A percentile compares a stretch with the other conserved stretches of the same genome.
Conservation (phyloP, 2,329 filamentous ascomycete species). For the Knufia fluminis region DNA sequence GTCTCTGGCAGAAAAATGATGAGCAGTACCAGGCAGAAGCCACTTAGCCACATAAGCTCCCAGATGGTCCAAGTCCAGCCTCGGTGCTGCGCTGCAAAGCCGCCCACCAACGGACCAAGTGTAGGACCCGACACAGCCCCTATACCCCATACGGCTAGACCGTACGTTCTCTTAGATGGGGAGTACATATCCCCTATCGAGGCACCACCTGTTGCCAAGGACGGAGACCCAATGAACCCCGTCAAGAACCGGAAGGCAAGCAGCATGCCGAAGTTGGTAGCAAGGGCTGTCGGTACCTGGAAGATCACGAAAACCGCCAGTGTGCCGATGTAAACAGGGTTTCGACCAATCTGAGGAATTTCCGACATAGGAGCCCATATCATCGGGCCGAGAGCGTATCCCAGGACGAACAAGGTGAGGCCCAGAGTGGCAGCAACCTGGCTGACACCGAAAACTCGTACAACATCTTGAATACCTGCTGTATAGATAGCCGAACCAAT, state of each 20-base stretch:
- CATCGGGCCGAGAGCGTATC: conserved; percentile 39
- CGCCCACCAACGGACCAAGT: conserved; percentile 35
- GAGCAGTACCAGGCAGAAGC: conserved; percentile 28
- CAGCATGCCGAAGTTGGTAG: conserved; percentile 44
- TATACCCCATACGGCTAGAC: conserved; percentile 34
- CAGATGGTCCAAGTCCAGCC: conserved; percentile 36
- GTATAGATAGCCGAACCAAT: conserved; percentile 45
- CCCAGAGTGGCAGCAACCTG: conserved; percentile 40
- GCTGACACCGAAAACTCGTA: conserved; percentile 36
- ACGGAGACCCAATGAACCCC: conserved; percentile 42
- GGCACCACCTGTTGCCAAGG: conserved; percentile 38
- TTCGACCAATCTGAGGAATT: conserved; percentile 42
- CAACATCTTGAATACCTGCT: conserved; percentile 34
- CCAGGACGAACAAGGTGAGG: conserved; percentile 42
- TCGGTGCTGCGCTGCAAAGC: conserved; percentile 32
- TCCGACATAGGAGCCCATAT: conserved; percentile 39
- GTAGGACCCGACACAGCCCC: conserved; percentile 35
- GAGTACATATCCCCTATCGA: conserved; percentile 37
- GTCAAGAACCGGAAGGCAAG: conserved; percentile 45
- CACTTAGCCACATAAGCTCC: conserved; percentile 34
- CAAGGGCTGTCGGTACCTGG: conserved; percentile 39
- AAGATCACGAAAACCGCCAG: conserved; percentile 43
- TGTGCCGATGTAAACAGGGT: conserved; percentile 41
- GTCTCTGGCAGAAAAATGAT: conserved; percentile 28
- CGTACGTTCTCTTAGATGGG: conserved; percentile 31